Conservation (phyloP, 2,329 filamentous ascomycete genomes). For the Lizonia empirigonia region DNA sequence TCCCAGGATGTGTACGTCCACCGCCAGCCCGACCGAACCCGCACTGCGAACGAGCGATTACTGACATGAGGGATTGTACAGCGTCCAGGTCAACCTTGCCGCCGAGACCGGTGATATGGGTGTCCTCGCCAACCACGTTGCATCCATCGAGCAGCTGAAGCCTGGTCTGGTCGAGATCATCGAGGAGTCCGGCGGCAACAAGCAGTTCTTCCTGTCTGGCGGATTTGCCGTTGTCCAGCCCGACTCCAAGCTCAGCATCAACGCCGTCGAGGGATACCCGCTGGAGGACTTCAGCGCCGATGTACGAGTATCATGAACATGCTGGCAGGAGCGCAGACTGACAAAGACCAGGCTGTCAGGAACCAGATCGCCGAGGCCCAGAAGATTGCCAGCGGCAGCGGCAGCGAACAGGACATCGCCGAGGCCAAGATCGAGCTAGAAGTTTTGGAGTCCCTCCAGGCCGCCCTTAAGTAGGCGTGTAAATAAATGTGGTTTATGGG, state of each 20-base stretch:
- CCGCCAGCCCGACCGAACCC: conserved; percentile 35
- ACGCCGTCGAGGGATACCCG: conserved; percentile 93
- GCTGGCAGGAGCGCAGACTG: conserved; percentile 19
- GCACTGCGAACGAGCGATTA: conserved; percentile 30
- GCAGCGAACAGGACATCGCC: conserved; percentile 95
- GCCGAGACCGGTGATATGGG: conserved; percentile 99
- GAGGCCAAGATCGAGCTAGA: conserved; percentile 99
- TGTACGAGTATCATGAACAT: conserved; percentile 43
- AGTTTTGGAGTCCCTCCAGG: conserved; percentile 86
- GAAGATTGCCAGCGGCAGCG: conserved; percentile 88
- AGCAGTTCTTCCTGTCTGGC: conserved; percentile 98
- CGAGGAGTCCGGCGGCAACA: conserved; percentile 86
- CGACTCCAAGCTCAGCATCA: conserved; percentile 94
- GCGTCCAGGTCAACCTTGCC: conserved; percentile 98
- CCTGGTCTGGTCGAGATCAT: conserved; percentile 93
- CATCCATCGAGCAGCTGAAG: conserved; percentile 98
- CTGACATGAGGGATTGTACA: conserved; percentile 50
- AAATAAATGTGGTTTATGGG: conserved; percentile 48
- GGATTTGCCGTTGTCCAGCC: conserved; percentile 98
- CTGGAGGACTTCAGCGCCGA: conserved; percentile 96
- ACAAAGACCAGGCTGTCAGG: conserved; percentile 67
- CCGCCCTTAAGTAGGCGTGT: conserved; percentile 75
- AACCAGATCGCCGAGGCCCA: conserved; percentile 92
- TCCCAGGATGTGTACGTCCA: conserved; percentile 70
- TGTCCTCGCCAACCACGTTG: conserved; percentile 98